phyloP scores from a whole-genome alignment of 495 filamentous ascomycete species.

The Hypoxylon lienhwacheense region DNA sequence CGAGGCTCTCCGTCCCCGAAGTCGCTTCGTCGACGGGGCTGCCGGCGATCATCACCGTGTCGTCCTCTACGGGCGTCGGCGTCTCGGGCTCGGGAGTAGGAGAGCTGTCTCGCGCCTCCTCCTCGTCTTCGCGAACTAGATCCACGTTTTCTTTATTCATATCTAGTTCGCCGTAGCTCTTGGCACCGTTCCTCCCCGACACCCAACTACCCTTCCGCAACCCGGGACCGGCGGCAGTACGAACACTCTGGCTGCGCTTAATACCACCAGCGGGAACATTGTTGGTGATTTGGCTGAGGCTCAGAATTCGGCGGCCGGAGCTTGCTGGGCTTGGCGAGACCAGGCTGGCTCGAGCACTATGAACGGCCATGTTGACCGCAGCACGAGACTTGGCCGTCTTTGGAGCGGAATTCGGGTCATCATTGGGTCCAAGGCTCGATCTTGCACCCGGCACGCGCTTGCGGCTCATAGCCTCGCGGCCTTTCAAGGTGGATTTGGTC shows the following conservation, averaged over 20 bases:
- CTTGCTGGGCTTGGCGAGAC: conserved; percentile 52
- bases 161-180: conserved; percentile 53
- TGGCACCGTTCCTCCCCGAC: conserved; percentile 46
- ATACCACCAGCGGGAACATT: conserved; percentile 66
- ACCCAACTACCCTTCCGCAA: conserved; percentile 77
- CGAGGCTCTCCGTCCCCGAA: conserved; percentile 24
- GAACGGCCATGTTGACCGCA: conserved; percentile 50
- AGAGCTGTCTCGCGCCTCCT: conserved; percentile 41
- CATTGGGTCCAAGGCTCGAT: conserved; percentile 37
- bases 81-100: conserved; percentile 29
- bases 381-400: conserved; percentile 47
- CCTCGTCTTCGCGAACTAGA: conserved; percentile 49
- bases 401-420: conserved; percentile 23
- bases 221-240: conserved; percentile 67
- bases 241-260: conserved; percentile 61
- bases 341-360: conserved; percentile 44
- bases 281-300: conserved; percentile 81
- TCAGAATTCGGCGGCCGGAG: conserved; percentile 75
- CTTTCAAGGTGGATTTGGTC: conserved; percentile 54
- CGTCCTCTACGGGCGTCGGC: conserved; percentile 26
- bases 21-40: conserved; percentile 20
- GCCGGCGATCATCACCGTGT: conserved; percentile 33
- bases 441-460: conserved; percentile 67
- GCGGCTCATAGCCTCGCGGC: conserved; percentile 62
- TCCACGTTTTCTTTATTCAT: conserved; percentile 52